phyloP scores from a whole-genome alignment of 2,329 filamentous ascomycete species.

The Trichoderma cornu-damae region DNA sequence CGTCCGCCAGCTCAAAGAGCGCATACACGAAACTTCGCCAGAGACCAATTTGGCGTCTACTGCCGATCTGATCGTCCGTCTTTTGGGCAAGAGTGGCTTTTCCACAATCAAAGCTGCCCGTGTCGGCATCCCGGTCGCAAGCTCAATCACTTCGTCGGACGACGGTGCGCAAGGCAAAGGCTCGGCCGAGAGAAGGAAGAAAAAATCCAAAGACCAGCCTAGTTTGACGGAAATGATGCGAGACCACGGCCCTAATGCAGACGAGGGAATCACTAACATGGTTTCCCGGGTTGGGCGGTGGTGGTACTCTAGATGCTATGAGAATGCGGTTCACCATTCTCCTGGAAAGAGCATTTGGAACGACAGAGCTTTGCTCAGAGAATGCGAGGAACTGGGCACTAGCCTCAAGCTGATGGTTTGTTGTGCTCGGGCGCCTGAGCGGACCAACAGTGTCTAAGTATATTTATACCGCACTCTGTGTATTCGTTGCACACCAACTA shows the following conservation, averaged over 20 bases:
- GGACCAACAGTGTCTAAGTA: constrained; percentile 44
- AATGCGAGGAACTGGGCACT: constrained; percentile 82
- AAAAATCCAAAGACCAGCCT: constrained; percentile 41
- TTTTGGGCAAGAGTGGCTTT: constrained; percentile 66
- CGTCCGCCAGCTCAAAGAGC: constrained; percentile 66
- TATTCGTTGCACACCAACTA: not conserved
- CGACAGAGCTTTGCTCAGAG: constrained; percentile 66
- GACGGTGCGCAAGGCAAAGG: constrained; percentile 20
- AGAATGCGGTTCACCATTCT: constrained; percentile 53
- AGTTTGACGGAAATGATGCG: constrained; percentile 68
- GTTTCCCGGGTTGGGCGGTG: constrained; percentile 87
- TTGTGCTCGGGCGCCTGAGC: constrained; percentile 75
- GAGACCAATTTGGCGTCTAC: constrained; percentile 57
- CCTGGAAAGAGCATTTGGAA: constrained; percentile 65
- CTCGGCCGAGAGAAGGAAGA: constrained; percentile 29
- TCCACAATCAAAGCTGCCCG: constrained; percentile 68
- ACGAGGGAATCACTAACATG: constrained; percentile 86
- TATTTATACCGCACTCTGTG: not conserved
- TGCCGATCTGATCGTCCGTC: constrained; percentile 57
- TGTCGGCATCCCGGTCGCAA: constrained; percentile 70
- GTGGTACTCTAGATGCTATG: constrained; percentile 96
- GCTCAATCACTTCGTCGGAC: constrained; percentile 37
- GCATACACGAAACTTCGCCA: constrained; percentile 56
- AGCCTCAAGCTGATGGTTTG: constrained; percentile 89
- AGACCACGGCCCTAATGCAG: constrained; percentile 63